phyloP scores from a whole-genome alignment of 176 grass and related monocot genomes.

The Triticum aestivum region IWGSC_CS_RefSeq_v2.1 NC_057804.1:569831011-569831510 shows the following conservation, averaged over 20 bases:
- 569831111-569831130: not conserved
- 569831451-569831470: not conserved
- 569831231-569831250: not conserved
- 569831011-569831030: not conserved
- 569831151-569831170: not conserved
- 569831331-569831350: not conserved
- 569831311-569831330: not conserved
- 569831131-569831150: not conserved
- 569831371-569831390: not conserved
- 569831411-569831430: no score
- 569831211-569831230: not conserved
- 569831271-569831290: not conserved
- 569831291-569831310: not conserved
- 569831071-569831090: not conserved
- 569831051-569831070: not conserved
- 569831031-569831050: not conserved
- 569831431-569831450: not conserved
- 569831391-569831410: no score
- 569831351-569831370: not conserved
- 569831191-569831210: not conserved
- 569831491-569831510: not conserved
- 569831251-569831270: not conserved
- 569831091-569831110: not conserved
- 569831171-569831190: not conserved
- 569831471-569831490: slow-evolving; percentile 19